Percentiles rank a stretch among this genome's conserved stretches.
Evolutionary conservation across 306 rosid species (phyloP).

Genomic region (Lithocarpus polystachyus): DNA sequence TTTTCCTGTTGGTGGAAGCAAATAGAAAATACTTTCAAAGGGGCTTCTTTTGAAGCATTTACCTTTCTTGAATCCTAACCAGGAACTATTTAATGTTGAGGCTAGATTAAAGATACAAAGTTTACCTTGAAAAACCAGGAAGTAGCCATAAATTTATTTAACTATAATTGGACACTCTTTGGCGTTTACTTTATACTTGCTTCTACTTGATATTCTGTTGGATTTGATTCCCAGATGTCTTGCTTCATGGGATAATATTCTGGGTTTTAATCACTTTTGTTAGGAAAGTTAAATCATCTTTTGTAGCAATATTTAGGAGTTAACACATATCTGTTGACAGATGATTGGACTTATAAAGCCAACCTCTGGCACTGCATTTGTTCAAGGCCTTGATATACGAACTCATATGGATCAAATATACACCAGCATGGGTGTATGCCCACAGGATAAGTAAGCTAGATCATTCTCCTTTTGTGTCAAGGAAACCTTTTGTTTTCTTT

Average conservation of each 20-base stretch:
- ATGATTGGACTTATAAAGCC: slow-evolving; percentile 94
- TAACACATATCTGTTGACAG: slow-evolving; percentile 28
- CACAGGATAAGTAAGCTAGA: slow-evolving; percentile 76
- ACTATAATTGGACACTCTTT: too few species aligned
- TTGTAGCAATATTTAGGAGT: background rate
- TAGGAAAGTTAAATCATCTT: background rate
- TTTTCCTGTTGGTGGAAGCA: background rate
- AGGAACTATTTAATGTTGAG: background rate
- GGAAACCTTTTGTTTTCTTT: background rate
- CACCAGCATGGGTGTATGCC: slow-evolving; percentile 95
- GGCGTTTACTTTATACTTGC: background rate
- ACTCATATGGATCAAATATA: slow-evolving; percentile 74
- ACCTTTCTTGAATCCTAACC: background rate
- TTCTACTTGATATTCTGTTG: background rate
- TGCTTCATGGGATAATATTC: background rate
- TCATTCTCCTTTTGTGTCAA: background rate
- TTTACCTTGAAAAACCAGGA: too few species aligned
- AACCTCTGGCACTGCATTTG: slow-evolving; percentile 69
- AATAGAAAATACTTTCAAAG: background rate
- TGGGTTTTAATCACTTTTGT: slow-evolving; percentile 8
- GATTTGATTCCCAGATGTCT: slow-evolving; percentile 1
- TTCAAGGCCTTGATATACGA: slow-evolving; percentile 72
- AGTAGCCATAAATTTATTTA: too few species aligned
- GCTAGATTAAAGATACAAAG: too few species aligned
- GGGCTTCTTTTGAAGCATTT: background rate